Percentiles rank a stretch among this genome's conserved stretches.
phyloP scores from a whole-genome alignment of 108 stramenopile genomes.

The Fistulifera pelliculosa region DNA sequence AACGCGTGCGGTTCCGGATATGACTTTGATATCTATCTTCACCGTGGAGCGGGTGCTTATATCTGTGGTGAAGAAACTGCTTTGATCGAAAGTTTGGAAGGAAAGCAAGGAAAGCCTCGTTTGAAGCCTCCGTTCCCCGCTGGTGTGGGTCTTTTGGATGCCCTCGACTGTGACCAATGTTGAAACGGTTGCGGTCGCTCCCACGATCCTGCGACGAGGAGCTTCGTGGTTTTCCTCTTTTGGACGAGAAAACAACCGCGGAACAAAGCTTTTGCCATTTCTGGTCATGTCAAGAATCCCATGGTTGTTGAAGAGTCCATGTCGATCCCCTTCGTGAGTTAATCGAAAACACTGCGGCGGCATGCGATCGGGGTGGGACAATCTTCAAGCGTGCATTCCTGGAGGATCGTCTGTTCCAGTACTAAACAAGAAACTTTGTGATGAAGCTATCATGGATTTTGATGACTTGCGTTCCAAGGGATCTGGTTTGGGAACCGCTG shows the following conservation, averaged over 20 bases:
- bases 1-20: conserved; percentile 98
- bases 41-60: conserved; percentile 99
- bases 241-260: conserved; percentile 94
- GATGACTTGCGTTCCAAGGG: conserved; percentile 93
- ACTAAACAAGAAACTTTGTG: conserved; percentile 92
- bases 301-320: conserved; percentile 99
- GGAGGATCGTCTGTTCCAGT: conserved; percentile 99
- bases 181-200: conserved; percentile 97
- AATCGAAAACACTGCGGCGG: conserved; percentile 99
- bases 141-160: conserved; percentile 98
- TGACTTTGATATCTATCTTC: conserved; percentile 99
- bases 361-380: conserved; percentile 98
- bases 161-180: conserved; percentile 99
- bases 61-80: conserved; percentile 99
- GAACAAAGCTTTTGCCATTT: conserved; percentile 99
- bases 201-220: conserved; percentile 97
- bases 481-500: conserved; percentile 97
- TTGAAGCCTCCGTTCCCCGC: conserved; percentile 99
- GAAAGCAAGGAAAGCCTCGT: conserved; percentile 93
- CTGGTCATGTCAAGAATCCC: conserved; percentile 99
- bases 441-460: conserved; percentile 99
- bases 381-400: conserved; percentile 98
- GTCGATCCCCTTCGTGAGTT: conserved; percentile 97
- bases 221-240: conserved; percentile 96
- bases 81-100: conserved; percentile 96